Evolutionary conservation across 257 asterid genomes (phyloP).

Genomic region (Echites panduratus): DNA sequence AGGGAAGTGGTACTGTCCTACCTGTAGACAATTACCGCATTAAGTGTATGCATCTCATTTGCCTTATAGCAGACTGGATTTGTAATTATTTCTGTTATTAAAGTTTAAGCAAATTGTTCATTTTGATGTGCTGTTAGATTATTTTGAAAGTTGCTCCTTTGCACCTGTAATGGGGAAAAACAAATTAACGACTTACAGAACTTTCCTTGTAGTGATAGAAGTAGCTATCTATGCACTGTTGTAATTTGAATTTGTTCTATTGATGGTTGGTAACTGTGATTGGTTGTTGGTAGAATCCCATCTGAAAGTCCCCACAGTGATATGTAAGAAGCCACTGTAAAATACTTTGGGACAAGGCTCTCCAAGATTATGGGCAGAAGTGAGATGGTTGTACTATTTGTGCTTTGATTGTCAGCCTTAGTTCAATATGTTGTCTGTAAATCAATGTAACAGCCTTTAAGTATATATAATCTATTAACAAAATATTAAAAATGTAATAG

Average conservation of each 20-base stretch:
- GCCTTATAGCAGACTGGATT: not conserved
- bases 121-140: not conserved
- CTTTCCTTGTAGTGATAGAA: not conserved
- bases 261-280: not conserved
- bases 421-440: too few relatives aligned
- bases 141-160: not conserved
- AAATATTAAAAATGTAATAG: too few relatives aligned
- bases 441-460: not conserved
- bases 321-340: not conserved
- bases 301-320: not conserved
- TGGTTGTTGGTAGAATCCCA: not conserved
- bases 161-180: not conserved
- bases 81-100: not conserved
- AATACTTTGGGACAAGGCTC: too few relatives aligned
- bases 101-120: not conserved
- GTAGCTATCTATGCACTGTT: not conserved
- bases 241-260: not conserved
- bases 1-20: slow-evolving; percentile 98
- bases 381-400: not conserved
- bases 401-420: not conserved
- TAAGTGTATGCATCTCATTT: not conserved
- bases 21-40: slow-evolving; percentile 44
- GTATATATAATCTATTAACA: too few relatives aligned
- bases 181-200: not conserved
- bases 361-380: too few relatives aligned